Conservation (phyloP, 495 filamentous ascomycete genomes). For the Aspergillus panamensis region DNA sequence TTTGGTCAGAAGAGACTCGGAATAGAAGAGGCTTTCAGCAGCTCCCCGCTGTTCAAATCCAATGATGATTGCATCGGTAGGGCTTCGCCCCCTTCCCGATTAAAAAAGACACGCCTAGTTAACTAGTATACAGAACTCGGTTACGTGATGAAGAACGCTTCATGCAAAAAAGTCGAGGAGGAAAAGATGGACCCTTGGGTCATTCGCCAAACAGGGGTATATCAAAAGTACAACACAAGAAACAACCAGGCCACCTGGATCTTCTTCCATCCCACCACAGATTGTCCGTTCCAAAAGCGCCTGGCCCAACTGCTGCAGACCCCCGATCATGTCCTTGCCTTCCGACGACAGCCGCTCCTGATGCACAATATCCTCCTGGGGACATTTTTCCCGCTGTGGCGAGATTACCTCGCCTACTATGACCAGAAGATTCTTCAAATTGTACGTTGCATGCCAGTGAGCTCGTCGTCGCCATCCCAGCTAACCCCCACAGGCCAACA, state of each 20-base stretch:
- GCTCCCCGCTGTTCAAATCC: slow-evolving; percentile 22
- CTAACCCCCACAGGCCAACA: slow-evolving; percentile 17
- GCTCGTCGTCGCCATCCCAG: not conserved
- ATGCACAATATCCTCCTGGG: slow-evolving; percentile 38
- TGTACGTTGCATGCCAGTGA: slow-evolving; percentile 11
- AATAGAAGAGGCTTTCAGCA: slow-evolving; percentile 37
- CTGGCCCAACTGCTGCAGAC: slow-evolving; percentile 20
- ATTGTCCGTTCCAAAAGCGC: slow-evolving; percentile 27
- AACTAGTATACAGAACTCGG: slow-evolving; percentile 30
- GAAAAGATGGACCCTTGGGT: slow-evolving; percentile 33
- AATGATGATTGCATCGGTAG: slow-evolving; percentile 27
- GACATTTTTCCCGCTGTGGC: slow-evolving; percentile 37
- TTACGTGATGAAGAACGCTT: slow-evolving; percentile 42
- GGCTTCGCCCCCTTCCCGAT: no score
- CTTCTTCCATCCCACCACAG: slow-evolving; percentile 34
- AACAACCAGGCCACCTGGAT: slow-evolving; percentile 32
- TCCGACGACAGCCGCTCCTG: slow-evolving; percentile 22
- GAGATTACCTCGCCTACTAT: slow-evolving; percentile 33
- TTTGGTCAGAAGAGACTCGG: slow-evolving; percentile 38
- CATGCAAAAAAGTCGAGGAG: slow-evolving; percentile 27
- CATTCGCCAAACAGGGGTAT: slow-evolving; percentile 44
- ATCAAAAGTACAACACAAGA: slow-evolving; percentile 32
- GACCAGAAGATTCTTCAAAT: slow-evolving; percentile 35
- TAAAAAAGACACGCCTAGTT: not conserved
- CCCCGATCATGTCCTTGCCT: slow-evolving; percentile 1